These are phyloP conservation scores for Blastobotrys capitulatus DNA, from an alignment of 1,139 yeast species.

Conservation along the genomic window DNA sequence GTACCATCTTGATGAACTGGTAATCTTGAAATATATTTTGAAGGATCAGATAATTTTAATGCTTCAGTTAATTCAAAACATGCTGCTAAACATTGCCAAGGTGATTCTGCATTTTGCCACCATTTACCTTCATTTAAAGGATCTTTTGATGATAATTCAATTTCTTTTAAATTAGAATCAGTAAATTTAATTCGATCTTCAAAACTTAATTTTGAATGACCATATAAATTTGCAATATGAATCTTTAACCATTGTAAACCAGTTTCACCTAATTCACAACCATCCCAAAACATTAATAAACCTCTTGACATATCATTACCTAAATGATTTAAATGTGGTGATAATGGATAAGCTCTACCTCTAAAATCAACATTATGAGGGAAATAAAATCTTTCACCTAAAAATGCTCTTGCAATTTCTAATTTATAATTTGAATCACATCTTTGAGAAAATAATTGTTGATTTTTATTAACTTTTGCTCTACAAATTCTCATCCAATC, in stretches of 20 bases:
- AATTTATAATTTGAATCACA: constrained; percentile 91
- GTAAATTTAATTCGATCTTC: constrained; percentile 68
- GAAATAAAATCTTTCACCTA: constrained; percentile 75
- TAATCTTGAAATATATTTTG: constrained; percentile 65
- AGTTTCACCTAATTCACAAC: constrained; percentile 62
- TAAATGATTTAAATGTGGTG: constrained; percentile 74
- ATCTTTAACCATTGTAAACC: constrained; percentile 89
- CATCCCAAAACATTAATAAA: constrained; percentile 82
- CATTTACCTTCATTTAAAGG: constrained; percentile 61
- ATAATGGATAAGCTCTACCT: constrained; percentile 93
- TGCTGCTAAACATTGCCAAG: constrained; percentile 91
- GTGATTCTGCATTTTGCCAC: constrained; percentile 89
- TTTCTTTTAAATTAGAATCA: constrained; percentile 59
- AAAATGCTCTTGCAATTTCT: constrained; percentile 88
- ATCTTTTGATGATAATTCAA: constrained; percentile 61
- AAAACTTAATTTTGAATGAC: constrained; percentile 78
- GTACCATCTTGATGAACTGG: constrained; percentile 98
- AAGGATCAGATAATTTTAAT: constrained; percentile 63
- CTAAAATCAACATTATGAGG: constrained; percentile 94
- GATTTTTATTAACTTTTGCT: constrained; percentile 52
- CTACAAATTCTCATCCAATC: constrained; percentile 63
- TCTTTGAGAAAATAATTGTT: constrained; percentile 73
- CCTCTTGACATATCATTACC: constrained; percentile 92
- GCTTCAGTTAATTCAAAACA: constrained; percentile 80
- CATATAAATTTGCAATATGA: constrained; percentile 83